Evolutionary conservation across 495 filamentous ascomycete genomes (phyloP).

Genomic region (Annulohypoxylon nitens): DNA sequence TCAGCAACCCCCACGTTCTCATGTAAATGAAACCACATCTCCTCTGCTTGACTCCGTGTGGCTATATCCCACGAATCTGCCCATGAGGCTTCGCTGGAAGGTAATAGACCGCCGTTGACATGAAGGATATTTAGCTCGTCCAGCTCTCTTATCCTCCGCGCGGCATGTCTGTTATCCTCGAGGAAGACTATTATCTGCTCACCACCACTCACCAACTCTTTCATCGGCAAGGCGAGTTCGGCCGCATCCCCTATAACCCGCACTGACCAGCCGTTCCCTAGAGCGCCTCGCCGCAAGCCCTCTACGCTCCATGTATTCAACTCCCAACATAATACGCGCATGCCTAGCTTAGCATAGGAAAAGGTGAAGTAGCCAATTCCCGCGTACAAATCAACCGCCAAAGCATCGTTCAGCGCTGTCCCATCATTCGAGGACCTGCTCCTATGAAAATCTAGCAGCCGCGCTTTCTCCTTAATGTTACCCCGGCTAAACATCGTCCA

Average conservation of each 20-base stretch:
- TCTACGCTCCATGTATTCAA: constrained; percentile 90
- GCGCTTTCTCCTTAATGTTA: constrained; percentile 88
- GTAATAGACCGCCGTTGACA: constrained; percentile 86
- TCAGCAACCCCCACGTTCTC: constrained; percentile 80
- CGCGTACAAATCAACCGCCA: constrained; percentile 86
- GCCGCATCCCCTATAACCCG: too few species aligned
- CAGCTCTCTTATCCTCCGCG: constrained; percentile 57
- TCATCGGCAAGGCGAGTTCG: constrained; percentile 40
- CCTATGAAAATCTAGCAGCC: constrained; percentile 70
- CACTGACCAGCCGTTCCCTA: constrained; percentile 74
- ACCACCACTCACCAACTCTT: constrained; percentile 44
- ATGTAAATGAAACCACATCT: constrained; percentile 85
- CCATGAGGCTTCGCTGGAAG: constrained; percentile 76
- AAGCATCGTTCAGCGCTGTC: constrained; percentile 22
- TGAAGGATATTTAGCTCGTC: constrained; percentile 60
- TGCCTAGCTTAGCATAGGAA: constrained; percentile 77
- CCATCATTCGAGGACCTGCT: not conserved
- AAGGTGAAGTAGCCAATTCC: constrained; percentile 96
- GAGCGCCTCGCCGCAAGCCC: constrained; percentile 77
- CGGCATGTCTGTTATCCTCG: constrained; percentile 74
- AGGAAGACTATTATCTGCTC: constrained; percentile 74
- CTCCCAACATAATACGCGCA: constrained; percentile 87
- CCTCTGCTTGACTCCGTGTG: constrained; percentile 18
- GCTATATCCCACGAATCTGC: constrained; percentile 68
- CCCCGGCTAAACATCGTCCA: constrained; percentile 94